A percentile compares a stretch with the other conserved stretches of the same genome.
These are phyloP conservation scores for Phytophthora citrophthora DNA, from an alignment of 352 stramenopile genomes.

Conservation along the genomic window DNA sequence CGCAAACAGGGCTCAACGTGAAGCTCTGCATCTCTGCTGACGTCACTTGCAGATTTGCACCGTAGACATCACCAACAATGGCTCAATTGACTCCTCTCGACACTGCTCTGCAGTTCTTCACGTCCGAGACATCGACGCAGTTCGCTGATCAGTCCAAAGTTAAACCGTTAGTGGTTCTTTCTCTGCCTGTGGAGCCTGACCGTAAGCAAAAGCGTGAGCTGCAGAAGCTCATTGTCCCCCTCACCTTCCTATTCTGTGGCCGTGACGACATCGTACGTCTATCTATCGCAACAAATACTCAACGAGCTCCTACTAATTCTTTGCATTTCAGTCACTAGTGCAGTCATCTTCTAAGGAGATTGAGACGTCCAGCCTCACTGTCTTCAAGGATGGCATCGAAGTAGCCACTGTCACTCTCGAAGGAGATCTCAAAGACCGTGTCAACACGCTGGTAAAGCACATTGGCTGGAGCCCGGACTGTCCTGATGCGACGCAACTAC, in stretches of 20 bases:
- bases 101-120: conserved; percentile 30
- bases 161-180: conserved; percentile 34
- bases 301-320: neutral
- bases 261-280: conserved; percentile 66
- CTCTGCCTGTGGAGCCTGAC: conserved; percentile 20
- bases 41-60: conserved; percentile 24
- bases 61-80: conserved; percentile 9
- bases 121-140: conserved; percentile 2
- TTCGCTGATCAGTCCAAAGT: conserved; percentile 9
- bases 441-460: conserved; percentile 54
- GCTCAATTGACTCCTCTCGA: conserved; percentile 21
- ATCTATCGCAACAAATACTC: neutral
- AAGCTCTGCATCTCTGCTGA: conserved; percentile 1
- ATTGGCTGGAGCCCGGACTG: conserved; percentile 77
- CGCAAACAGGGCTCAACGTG: conserved; percentile 15
- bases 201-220: conserved; percentile 41
- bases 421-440: conserved; percentile 53
- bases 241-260: conserved; percentile 68
- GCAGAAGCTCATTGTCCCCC: conserved; percentile 50
- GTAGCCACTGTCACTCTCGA: conserved; percentile 44
- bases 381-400: conserved; percentile 58
- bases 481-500: conserved; percentile 50
- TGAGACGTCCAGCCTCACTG: conserved; percentile 41
- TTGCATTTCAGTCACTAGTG: conserved; percentile 45
- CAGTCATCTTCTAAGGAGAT: conserved; percentile 42